These are phyloP conservation scores for Cladobotryum mycophilum DNA, from an alignment of 2,329 filamentous ascomycete genomes.

Conservation along the genomic window DNA sequence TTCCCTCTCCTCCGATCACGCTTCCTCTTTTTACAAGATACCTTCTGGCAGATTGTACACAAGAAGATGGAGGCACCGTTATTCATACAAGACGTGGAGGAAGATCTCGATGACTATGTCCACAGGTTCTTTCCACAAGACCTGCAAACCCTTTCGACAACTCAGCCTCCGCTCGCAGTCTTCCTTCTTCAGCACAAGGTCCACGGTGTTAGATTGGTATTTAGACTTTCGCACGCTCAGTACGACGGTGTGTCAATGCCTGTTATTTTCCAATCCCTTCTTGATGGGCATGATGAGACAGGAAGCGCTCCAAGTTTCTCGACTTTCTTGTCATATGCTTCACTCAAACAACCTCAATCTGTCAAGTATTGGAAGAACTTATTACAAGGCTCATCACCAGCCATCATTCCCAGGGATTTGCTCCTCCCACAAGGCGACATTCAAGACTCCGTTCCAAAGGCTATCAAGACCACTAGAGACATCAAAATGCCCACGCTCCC, in stretches of 20 bases:
- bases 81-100: background rate
- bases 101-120: conserved; percentile 14
- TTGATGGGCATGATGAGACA: conserved; percentile 22
- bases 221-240: conserved; percentile 40
- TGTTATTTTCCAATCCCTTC: conserved; percentile 30
- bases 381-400: conserved; percentile 29
- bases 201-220: conserved; percentile 14
- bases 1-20: conserved; percentile 18
- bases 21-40: conserved; percentile 14
- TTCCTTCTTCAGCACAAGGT: conserved; percentile 13
- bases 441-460: background rate
- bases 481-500: background rate
- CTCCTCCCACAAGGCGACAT: background rate
- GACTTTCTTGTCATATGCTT: conserved; percentile 4
- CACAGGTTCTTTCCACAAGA: too few species aligned
- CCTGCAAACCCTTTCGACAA: background rate
- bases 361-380: conserved; percentile 37
- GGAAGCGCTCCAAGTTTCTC: conserved; percentile 19
- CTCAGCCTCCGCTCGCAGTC: conserved; percentile 14
- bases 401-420: conserved; percentile 12
- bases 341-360: background rate
- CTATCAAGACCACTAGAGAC: background rate
- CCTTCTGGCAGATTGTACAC: conserved; percentile 19
- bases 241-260: conserved; percentile 42
- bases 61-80: conserved; percentile 10